Conservation (phyloP, 148 eudicot species). For the Mesembryanthemum crystallinum region DNA sequence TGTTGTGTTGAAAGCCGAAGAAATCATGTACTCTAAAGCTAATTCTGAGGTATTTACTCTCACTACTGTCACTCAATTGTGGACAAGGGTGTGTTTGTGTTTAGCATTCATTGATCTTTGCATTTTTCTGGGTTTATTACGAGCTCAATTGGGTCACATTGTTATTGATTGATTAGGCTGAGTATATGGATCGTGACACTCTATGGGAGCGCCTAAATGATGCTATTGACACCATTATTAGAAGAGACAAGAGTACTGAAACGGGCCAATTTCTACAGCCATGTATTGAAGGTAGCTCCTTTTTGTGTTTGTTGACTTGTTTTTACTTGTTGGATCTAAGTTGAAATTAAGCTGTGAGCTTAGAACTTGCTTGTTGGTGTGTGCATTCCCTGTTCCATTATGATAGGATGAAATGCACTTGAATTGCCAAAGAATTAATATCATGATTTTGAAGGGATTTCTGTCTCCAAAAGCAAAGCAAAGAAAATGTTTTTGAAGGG, state of each 20-base stretch:
- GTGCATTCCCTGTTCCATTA: constrained; percentile 10
- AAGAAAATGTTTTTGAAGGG: too few relatives aligned
- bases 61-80: not conserved
- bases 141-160: constrained; percentile 26
- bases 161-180: constrained; percentile 50
- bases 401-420: constrained; percentile 3
- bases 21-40: constrained; percentile 97
- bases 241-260: constrained; percentile 80
- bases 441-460: not conserved
- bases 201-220: constrained; percentile 90
- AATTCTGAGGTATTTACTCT: constrained; percentile 95
- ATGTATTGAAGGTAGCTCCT: constrained; percentile 81
- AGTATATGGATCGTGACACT: constrained; percentile 71
- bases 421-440: not conserved
- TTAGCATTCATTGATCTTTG: not conserved
- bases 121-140: not conserved
- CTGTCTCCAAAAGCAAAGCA: too few relatives aligned
- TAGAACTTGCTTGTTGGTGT: constrained; percentile 2
- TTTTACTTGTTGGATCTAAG: constrained; percentile 15
- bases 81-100: not conserved
- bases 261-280: constrained; percentile 80
- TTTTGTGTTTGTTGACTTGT: not conserved
- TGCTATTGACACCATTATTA: constrained; percentile 80
- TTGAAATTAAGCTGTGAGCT: constrained; percentile 1
- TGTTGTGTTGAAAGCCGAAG: constrained; percentile 90